Evolutionary conservation across 2,329 filamentous ascomycete species (phyloP).

Genomic region (Incumbomyces delicatus): DNA sequence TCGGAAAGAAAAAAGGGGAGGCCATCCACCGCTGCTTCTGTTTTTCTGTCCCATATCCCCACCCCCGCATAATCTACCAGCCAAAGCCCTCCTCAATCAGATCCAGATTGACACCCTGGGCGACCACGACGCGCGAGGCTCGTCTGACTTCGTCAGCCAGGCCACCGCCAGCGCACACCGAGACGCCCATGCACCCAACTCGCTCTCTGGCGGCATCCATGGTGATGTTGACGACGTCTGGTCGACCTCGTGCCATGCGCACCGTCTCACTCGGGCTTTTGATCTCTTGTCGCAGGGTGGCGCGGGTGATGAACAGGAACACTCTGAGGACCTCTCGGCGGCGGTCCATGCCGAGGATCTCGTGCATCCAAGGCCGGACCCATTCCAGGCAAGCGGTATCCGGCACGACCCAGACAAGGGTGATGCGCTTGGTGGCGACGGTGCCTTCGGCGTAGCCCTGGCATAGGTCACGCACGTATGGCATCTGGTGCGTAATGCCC

Average conservation of each 20-base stretch:
- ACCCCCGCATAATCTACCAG: too few relatives aligned
- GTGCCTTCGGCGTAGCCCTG: constrained; percentile 59
- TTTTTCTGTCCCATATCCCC: too few relatives aligned
- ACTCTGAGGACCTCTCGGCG: constrained; percentile 76
- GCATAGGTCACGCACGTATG: constrained; percentile 71
- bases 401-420: constrained; percentile 86
- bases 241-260: constrained; percentile 84
- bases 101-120: constrained; percentile 51
- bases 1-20: too few relatives aligned
- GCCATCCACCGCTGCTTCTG: too few relatives aligned
- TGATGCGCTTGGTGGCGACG: constrained; percentile 69
- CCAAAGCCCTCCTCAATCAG: constrained; percentile 68
- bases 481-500: constrained; percentile 90
- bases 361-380: constrained; percentile 77
- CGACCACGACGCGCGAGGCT: constrained; percentile 55
- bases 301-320: constrained; percentile 81
- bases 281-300: constrained; percentile 73
- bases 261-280: constrained; percentile 67
- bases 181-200: constrained; percentile 79
- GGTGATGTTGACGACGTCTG: constrained; percentile 70
- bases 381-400: constrained; percentile 84
- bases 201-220: constrained; percentile 72
- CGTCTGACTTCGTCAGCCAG: constrained; percentile 66
- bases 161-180: constrained; percentile 65
- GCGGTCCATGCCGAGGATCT: constrained; percentile 67